phyloP scores from a whole-genome alignment of 345 rosid species.

The Ceriops zippeliana region DNA sequence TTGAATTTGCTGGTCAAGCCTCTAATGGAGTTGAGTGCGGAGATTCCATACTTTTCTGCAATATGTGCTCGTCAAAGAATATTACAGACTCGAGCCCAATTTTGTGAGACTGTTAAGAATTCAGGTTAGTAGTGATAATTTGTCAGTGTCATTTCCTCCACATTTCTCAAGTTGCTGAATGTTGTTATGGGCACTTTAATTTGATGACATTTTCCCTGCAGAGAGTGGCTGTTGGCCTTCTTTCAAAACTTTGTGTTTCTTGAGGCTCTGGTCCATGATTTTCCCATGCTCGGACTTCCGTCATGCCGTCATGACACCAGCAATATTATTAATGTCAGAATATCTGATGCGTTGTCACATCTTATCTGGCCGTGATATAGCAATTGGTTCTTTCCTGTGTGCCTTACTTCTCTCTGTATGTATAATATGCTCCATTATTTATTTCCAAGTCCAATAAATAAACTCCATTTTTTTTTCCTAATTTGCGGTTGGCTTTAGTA shows the following conservation, averaged over 20 bases:
- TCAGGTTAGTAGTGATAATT: conserved; percentile 46
- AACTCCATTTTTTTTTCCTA: neutral
- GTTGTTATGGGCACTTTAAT: conserved; percentile 5
- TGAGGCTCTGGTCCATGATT: conserved; percentile 89
- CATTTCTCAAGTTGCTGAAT: conserved; percentile 4
- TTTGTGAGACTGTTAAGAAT: conserved; percentile 69
- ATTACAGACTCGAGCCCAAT: conserved; percentile 50
- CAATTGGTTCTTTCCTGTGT: conserved; percentile 80
- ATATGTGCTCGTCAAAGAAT: conserved; percentile 91
- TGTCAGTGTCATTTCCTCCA: neutral
- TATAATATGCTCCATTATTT: conserved; percentile 12
- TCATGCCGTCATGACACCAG: conserved; percentile 90
- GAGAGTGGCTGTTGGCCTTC: conserved; percentile 86
- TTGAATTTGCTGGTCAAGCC: conserved; percentile 80
- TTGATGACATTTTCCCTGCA: conserved; percentile 26
- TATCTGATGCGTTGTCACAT: conserved; percentile 90
- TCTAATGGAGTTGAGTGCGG: conserved; percentile 76
- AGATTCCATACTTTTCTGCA: conserved; percentile 95
- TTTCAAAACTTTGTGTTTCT: conserved; percentile 73
- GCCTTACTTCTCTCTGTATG: conserved; percentile 78
- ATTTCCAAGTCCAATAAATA: neutral
- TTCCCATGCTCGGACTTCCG: conserved; percentile 96
- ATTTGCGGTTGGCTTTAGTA: neutral
- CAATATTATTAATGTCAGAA: conserved; percentile 79
- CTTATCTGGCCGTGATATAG: conserved; percentile 71